Percentiles rank a stretch among this genome's conserved stretches.
Evolutionary conservation across 129 eudicot species (phyloP).

Genomic region (sunflower (Helianthus annuus)): HanXRQr2.0-SUNRISE NC_035437.2:15053946-15054445

Average conservation of each 20-base stretch:
- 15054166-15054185: constrained; percentile 7
- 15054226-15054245: neutral
- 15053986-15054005: constrained; percentile 31
- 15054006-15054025: constrained; percentile 8
- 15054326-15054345: neutral
- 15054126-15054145: constrained; percentile 9
- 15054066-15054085: too few species aligned
- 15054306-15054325: neutral
- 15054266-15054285: constrained; percentile 2
- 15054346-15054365: neutral
- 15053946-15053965: constrained; percentile 18
- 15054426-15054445: neutral
- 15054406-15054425: neutral
- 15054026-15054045: constrained; percentile 24
- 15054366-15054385: neutral
- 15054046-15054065: constrained; percentile 18
- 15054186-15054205: constrained; percentile 4
- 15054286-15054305: neutral
- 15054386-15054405: neutral
- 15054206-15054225: constrained; percentile 13
- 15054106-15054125: neutral
- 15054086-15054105: neutral
- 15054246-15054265: neutral
- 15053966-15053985: constrained; percentile 26
- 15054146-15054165: constrained; percentile 10